Evolutionary conservation across 805 yeast species (phyloP), one percentile per base, ranked within the genome.

Genomic region (Candida wancherniae): DNA sequence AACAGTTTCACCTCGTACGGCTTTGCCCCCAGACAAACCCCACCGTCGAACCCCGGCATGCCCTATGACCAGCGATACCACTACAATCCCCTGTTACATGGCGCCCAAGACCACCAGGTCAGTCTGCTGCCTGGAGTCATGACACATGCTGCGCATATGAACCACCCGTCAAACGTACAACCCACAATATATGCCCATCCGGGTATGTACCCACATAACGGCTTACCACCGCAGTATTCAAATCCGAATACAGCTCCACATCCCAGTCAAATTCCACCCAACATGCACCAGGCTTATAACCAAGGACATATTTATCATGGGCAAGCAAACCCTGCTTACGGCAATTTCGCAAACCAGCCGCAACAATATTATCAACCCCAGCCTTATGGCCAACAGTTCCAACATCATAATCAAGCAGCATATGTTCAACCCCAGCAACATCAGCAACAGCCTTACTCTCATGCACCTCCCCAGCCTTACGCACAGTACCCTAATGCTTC

Each of bases 1-100:
- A 38, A 36, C 23, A 49, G 40, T 34, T 44, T 44, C 25, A 33
- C 36, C 13, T 37, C 47, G 9, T 44, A 44, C 17, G 49, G 49
- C 3, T 42, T 42, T 22, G 45, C 45, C 11, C 21, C 28, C 4
- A 22, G 33, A 8, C 34, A 31, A 15, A 13, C 31, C 6, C 13
- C 23, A 5, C 26, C 28, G 11, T 17, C 29, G 5, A 13, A 22
- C 8, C 9, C 28, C 8, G 6, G 24, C 8, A 29, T 22, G 10
- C 33, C 24, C 9, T 19, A 34, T 18, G 24, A 14, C 17, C 39
- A 37, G 11, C 20, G 21, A 11, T 29, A 23, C 11, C 34, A 37
- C 15, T 36, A 37, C 19, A 34, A 31, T 25, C 37, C 41, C 4
- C 27, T 30, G 1, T 27, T 36, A 13, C 40, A 36, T 16, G 37